phyloP scores from a whole-genome alignment of 2,329 filamentous ascomycete species.

The Fusarium miscanthi region DNA sequence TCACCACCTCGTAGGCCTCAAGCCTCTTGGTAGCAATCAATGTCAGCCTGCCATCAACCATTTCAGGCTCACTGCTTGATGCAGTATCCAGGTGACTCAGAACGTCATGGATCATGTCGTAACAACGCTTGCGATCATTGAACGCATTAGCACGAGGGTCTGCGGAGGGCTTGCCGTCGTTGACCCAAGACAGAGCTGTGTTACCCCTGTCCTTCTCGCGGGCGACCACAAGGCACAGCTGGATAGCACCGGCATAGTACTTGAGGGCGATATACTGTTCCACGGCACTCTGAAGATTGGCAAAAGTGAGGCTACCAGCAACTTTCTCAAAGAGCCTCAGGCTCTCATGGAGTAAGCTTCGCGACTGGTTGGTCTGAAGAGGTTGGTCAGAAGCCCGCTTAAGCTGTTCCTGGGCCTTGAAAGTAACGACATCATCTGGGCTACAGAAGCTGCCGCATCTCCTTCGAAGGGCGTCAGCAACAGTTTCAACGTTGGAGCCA shows the following conservation, averaged over 20 bases:
- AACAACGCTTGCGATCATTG: constrained; percentile 79
- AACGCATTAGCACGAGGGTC: constrained; percentile 78
- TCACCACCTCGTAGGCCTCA: constrained; percentile 92
- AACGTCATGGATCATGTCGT: constrained; percentile 87
- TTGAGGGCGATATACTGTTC: constrained; percentile 82
- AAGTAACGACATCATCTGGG: constrained; percentile 95
- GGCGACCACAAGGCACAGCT: constrained; percentile 85
- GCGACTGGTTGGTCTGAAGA: constrained; percentile 78
- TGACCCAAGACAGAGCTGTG: constrained; percentile 84
- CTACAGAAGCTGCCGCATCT: constrained; percentile 98
- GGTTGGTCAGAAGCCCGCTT: constrained; percentile 87
- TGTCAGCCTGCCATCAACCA: constrained; percentile 81
- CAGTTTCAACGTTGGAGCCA: constrained; percentile 96
- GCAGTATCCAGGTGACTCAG: constrained; percentile 80
- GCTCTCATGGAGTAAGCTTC: constrained; percentile 88
- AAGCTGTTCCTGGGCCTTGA: constrained; percentile 96
- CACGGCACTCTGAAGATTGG: constrained; percentile 82
- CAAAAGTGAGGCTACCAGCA: constrained; percentile 81
- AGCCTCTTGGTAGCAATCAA: constrained; percentile 80
- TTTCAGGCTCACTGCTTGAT: constrained; percentile 74
- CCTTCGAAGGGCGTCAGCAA: constrained; percentile 91
- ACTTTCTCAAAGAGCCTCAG: constrained; percentile 89
- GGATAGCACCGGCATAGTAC: constrained; percentile 94
- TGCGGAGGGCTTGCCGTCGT: constrained; percentile 78
- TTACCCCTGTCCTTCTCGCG: constrained; percentile 89